Base-by-base conservation (phyloP, 208 protist species). In the Trichomonas tenax region DNA sequence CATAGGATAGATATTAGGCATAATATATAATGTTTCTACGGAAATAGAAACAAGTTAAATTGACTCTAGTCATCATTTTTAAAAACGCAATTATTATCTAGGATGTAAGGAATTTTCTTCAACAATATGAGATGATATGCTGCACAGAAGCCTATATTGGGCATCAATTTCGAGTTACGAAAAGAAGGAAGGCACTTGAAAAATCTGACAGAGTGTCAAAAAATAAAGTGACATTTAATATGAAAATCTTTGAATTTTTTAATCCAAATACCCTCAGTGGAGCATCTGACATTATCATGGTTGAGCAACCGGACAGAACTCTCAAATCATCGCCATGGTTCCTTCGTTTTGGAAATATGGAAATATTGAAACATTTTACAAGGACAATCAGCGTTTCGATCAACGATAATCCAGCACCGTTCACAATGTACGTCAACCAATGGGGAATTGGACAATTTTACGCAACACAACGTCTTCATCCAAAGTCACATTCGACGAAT, bases 251-350 rank as follows among this genome's bases (percentile, higher is more conserved):
- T 51, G 46, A 51, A 72, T n/a, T 72, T 72, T 72, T 72, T 26
- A 93, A 93, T 51, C 86, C 86, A 51, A 48, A 98, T 0, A 98
- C 98, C 11, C 86, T 98, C 14, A 98, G 98, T 96, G 98, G 98
- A n/a, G 98, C 99, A 11, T 99, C 99, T 86, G 99, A 99, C 96
- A 98, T 99, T 44, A 98, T 99, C 81, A 98, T 99, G 0, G 97
- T 99, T 15, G 97, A 98, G 40, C 99, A 99, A 96, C 97, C 97
- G 10, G 98, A 99, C 97, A 98, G 99, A 93, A 97, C 98, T 10
- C 96, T 99, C 21, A 98, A 98, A 49, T 98, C 97, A 96, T 99
- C 98, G 0, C 98, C 99, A 0, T 99, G 99, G 97, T 98, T 99
- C 96, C 98, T 99, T 26, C 98, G 99, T 44, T 99, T 99, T 96